Conservation (phyloP, 371 early-diverging fungal species). For the Blakeslea trispora region DNA sequence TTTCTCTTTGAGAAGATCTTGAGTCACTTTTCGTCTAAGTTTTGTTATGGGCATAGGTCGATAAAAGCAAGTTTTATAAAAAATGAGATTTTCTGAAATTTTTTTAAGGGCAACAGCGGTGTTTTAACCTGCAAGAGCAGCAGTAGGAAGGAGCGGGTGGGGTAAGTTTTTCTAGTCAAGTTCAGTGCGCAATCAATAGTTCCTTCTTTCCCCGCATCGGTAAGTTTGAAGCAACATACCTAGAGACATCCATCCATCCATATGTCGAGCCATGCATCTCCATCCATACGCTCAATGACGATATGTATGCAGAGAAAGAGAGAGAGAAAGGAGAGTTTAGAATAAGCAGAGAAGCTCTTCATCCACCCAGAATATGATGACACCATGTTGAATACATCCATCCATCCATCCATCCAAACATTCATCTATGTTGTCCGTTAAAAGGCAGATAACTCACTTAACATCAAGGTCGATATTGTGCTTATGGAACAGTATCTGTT, state of each 20-base stretch:
- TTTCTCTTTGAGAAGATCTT: slow-evolving; percentile 26
- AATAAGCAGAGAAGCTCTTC: slow-evolving; percentile 1
- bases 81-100: not conserved
- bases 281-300: slow-evolving; percentile 3
- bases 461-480: too few relatives aligned
- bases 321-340: too few relatives aligned
- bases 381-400: too few relatives aligned
- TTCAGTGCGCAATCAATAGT: slow-evolving; percentile 19
- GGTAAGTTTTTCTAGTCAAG: slow-evolving; percentile 20
- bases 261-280: not conserved
- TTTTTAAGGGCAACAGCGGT: not conserved
- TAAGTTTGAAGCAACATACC: slow-evolving; percentile 19
- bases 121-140: slow-evolving; percentile 5
- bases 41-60: slow-evolving; percentile 14
- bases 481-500: too few relatives aligned
- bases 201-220: slow-evolving; percentile 48
- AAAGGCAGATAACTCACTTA: too few relatives aligned
- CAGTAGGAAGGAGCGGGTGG: not conserved
- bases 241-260: slow-evolving; percentile 17
- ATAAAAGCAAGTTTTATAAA: not conserved
- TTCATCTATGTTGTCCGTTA: too few relatives aligned
- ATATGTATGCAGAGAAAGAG: too few relatives aligned
- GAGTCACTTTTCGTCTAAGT: slow-evolving; percentile 15
- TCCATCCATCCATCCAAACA: slow-evolving; percentile 33
- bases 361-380: not conserved